A percentile compares a stretch with the other conserved stretches of the same genome.
Conservation (phyloP, 805 yeast genomes). For the Saccharomycopsis schoenii region DNA sequence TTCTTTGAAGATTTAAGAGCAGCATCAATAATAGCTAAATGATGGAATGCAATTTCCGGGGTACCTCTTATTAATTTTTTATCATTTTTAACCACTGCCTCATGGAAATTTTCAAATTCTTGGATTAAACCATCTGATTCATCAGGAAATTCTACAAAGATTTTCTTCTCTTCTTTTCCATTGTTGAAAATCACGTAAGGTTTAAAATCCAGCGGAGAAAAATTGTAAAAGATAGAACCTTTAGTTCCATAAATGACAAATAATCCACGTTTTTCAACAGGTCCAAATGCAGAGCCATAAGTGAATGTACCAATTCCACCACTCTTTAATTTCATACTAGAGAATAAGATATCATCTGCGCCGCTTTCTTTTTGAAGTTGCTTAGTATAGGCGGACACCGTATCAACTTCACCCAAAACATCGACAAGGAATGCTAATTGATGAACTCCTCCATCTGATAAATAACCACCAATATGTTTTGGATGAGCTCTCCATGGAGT, state of each 20-base stretch:
- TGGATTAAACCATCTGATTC: slow-evolving; percentile 45
- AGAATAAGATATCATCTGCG: slow-evolving; percentile 67
- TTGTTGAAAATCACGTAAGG: slow-evolving; percentile 28
- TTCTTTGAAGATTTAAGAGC: slow-evolving; percentile 58
- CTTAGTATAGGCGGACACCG: slow-evolving; percentile 65
- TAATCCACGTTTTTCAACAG: slow-evolving; percentile 55
- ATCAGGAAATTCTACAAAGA: slow-evolving; percentile 24
- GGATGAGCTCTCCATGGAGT: slow-evolving; percentile 89
- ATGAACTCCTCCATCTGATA: slow-evolving; percentile 96
- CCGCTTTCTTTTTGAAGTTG: slow-evolving; percentile 76
- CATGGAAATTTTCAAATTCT: slow-evolving; percentile 46
- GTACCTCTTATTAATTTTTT: slow-evolving; percentile 45
- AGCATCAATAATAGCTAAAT: slow-evolving; percentile 83
- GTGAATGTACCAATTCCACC: slow-evolving; percentile 77
- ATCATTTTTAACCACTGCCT: slow-evolving; percentile 55
- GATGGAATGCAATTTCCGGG: slow-evolving; percentile 85
- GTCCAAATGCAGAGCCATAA: slow-evolving; percentile 82
- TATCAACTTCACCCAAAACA: slow-evolving; percentile 62
- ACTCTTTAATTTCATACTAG: slow-evolving; percentile 50
- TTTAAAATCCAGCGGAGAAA: slow-evolving; percentile 40
- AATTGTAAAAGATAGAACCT: slow-evolving; percentile 66
- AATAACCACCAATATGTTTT: slow-evolving; percentile 84
- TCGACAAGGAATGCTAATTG: slow-evolving; percentile 82
- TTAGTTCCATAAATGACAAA: slow-evolving; percentile 69
- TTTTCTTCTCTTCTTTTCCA: slow-evolving; percentile 21